A percentile compares a stretch with the other conserved stretches of the same genome.
These are phyloP conservation scores for Cladophialophora carrionii DNA, from an alignment of 2,329 filamentous ascomycete species.

Conservation along the genomic window DNA sequence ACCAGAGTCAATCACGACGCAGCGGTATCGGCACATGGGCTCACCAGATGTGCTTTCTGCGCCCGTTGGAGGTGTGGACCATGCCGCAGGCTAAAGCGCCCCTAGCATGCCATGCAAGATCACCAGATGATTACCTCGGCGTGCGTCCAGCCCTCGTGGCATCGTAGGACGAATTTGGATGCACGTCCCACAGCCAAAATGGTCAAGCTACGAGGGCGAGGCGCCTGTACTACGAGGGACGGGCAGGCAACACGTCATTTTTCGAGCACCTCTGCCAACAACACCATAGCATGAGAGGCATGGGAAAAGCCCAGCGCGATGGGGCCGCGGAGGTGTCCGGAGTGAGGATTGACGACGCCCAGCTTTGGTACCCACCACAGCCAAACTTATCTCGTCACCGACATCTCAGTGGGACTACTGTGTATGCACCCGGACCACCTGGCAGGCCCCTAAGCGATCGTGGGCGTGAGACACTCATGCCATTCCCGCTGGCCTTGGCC, in stretches of 20 bases:
- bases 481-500: not conserved
- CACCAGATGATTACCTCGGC: not conserved
- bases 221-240: not conserved
- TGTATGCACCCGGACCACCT: not conserved
- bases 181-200: slow-evolving; percentile 2
- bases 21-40: slow-evolving; percentile 24
- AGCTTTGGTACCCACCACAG: slow-evolving; percentile 6
- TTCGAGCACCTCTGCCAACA: not conserved
- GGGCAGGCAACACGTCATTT: not conserved
- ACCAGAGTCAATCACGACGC: slow-evolving; percentile 1
- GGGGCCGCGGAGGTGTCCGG: slow-evolving; percentile 31
- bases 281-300: slow-evolving; percentile 2
- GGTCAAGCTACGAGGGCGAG: slow-evolving; percentile 2
- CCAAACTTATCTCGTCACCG: slow-evolving; percentile 13
- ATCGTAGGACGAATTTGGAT: not conserved
- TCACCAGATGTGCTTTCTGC: slow-evolving; percentile 1
- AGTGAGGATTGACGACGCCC: slow-evolving; percentile 18
- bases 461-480: not conserved
- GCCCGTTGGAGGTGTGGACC: slow-evolving; percentile 5
- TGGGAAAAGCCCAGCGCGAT: slow-evolving; percentile 3
- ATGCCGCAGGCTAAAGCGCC: slow-evolving; percentile 4
- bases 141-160: slow-evolving; percentile 17
- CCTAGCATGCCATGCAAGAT: slow-evolving; percentile 10
- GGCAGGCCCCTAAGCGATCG: not conserved
- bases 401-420: slow-evolving; percentile 4